phyloP scores from a whole-genome alignment of 2,329 filamentous ascomycete species.

The Apiospora malaysiana region DNA sequence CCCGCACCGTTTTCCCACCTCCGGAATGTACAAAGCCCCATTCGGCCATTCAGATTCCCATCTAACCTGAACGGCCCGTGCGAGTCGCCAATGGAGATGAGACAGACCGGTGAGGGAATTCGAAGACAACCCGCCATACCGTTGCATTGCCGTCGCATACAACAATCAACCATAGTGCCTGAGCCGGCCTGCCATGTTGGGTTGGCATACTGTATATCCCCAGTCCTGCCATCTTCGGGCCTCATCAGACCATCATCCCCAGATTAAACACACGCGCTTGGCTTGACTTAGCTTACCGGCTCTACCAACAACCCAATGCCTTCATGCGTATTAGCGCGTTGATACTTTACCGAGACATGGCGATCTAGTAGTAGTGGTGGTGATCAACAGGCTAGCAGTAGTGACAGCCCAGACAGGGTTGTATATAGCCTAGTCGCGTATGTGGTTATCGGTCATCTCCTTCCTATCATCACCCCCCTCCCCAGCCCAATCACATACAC shows the following conservation, averaged over 20 bases:
- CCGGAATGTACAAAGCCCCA: background rate
- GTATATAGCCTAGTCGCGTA: too few relatives aligned
- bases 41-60: background rate
- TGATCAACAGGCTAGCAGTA: background rate
- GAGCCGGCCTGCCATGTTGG: too few relatives aligned
- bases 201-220: too few relatives aligned
- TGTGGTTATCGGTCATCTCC: background rate
- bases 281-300: background rate
- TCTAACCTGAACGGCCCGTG: background rate
- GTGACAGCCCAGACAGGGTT: background rate
- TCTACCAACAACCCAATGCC: background rate
- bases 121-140: background rate
- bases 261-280: background rate
- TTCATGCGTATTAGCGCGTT: background rate
- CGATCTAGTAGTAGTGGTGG: too few relatives aligned
- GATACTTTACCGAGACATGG: background rate
- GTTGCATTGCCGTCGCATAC: background rate
- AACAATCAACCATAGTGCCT: background rate
- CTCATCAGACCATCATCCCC: background rate
- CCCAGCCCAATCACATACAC: too few relatives aligned
- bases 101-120: background rate
- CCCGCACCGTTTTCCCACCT: background rate
- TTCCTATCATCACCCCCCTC: background rate
- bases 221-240: constrained; percentile 1
- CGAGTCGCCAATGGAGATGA: background rate